Percentiles rank a stretch among this genome's conserved stretches.
Evolutionary conservation across 73 alveolate species (phyloP).

Genomic region (Paramecium bursaria): DNA sequence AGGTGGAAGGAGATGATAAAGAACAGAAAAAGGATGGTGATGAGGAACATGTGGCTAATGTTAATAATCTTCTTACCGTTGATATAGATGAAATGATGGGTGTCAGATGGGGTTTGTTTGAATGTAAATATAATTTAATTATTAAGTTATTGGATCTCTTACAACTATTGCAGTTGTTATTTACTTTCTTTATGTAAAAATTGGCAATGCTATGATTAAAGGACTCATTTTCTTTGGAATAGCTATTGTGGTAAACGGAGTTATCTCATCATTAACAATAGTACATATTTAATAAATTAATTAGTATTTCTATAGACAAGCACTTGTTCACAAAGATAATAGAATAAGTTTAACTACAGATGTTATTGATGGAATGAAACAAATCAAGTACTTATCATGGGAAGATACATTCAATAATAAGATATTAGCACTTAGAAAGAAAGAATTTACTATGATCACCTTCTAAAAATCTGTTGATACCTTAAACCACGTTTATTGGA

Average conservation of each 20-base stretch:
- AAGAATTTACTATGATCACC: slow-evolving; percentile 33
- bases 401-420: slow-evolving; percentile 61
- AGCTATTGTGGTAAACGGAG: slow-evolving; percentile 1
- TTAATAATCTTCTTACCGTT: slow-evolving; percentile 61
- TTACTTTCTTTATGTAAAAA: slow-evolving; percentile 33
- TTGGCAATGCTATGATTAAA: slow-evolving; percentile 55
- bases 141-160: slow-evolving; percentile 12
- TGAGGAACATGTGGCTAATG: slow-evolving; percentile 60
- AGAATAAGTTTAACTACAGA: slow-evolving; percentile 61
- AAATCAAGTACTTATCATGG: slow-evolving; percentile 64
- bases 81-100: slow-evolving; percentile 52
- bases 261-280: slow-evolving; percentile 39
- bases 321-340: slow-evolving; percentile 52
- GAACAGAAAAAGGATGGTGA: slow-evolving; percentile 54
- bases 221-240: slow-evolving; percentile 39
- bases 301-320: slow-evolving; percentile 46
- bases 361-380: slow-evolving; percentile 70
- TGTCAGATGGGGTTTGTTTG: slow-evolving; percentile 59
- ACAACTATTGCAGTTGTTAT: slow-evolving; percentile 21
- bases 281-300: not conserved
- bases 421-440: slow-evolving; percentile 40
- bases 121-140: not conserved
- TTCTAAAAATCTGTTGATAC: slow-evolving; percentile 47
- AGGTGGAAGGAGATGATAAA: not conserved
- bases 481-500: slow-evolving; percentile 55